Percentiles rank a stretch among this genome's conserved stretches.
phyloP scores from a whole-genome alignment of 306 rosid genomes.

The Biancaea sappan region DNA sequence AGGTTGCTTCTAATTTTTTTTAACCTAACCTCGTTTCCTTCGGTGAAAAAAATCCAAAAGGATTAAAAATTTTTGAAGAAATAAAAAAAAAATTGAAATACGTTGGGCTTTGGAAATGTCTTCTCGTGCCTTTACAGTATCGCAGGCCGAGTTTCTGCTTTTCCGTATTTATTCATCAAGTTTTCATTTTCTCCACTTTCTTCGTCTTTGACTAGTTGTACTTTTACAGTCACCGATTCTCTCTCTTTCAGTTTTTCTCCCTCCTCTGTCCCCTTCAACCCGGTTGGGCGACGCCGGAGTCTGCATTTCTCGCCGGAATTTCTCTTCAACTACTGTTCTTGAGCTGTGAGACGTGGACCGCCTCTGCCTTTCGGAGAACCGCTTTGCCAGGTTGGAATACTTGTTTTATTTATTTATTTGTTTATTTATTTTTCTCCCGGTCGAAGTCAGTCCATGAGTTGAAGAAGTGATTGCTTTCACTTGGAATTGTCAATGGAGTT shows the following conservation, averaged over 20 bases:
- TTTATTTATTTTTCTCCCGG: neutral
- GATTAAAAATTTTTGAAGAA: neutral
- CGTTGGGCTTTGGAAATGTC: conserved; percentile 34
- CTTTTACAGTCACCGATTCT: conserved; percentile 64
- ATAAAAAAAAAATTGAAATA: neutral
- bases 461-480: conserved; percentile 48
- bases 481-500: conserved; percentile 53
- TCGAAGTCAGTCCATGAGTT: conserved; percentile 53
- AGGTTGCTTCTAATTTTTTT: no score
- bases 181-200: conserved; percentile 40
- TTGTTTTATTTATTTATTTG: conserved; percentile 8
- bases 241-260: conserved; percentile 52
- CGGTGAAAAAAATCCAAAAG: conserved; percentile 5
- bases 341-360: neutral
- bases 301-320: conserved; percentile 20
- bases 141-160: conserved; percentile 41
- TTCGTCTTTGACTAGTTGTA: conserved; percentile 65
- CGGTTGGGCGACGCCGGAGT: conserved; percentile 50
- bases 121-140: conserved; percentile 8
- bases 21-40: neutral
- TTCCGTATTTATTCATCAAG: neutral
- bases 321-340: neutral
- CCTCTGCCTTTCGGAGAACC: conserved; percentile 19
- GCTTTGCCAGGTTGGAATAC: conserved; percentile 28
- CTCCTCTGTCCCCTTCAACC: conserved; percentile 58